Conservation (phyloP, 306 rosid species). For the Erythrophleum fordii region DNA sequence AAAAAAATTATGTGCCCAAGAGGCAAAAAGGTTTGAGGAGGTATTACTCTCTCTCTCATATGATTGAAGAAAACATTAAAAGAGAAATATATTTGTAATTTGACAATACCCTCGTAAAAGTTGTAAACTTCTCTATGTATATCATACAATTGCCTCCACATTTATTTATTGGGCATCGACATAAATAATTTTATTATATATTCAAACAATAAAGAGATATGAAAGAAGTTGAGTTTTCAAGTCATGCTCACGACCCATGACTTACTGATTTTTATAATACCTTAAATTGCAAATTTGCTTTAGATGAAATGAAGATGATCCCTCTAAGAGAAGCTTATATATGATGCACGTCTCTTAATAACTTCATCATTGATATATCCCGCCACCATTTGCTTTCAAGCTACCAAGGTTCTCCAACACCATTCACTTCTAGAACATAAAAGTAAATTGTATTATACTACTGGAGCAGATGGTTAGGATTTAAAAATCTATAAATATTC, state of each 20-base stretch:
- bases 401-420: neutral
- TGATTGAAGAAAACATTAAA: neutral
- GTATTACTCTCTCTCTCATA: slow-evolving; percentile 47
- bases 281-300: neutral
- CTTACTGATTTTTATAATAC: neutral
- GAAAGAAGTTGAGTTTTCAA: neutral
- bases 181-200: neutral
- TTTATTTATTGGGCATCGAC: neutral
- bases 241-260: neutral
- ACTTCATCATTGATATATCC: neutral
- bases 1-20: slow-evolving; percentile 11
- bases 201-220: neutral
- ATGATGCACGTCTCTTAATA: neutral
- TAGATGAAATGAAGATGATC: neutral
- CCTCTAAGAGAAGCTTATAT: neutral
- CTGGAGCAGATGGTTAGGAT: neutral
- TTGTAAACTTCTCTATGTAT: neutral
- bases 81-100: neutral
- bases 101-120: neutral
- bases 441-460: neutral
- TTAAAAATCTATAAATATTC: neutral
- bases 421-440: neutral
- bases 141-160: neutral
- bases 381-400: neutral
- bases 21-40: slow-evolving; percentile 47